phyloP scores from a whole-genome alignment of 257 asterid species.

The Salvia hispanica region DNA sequence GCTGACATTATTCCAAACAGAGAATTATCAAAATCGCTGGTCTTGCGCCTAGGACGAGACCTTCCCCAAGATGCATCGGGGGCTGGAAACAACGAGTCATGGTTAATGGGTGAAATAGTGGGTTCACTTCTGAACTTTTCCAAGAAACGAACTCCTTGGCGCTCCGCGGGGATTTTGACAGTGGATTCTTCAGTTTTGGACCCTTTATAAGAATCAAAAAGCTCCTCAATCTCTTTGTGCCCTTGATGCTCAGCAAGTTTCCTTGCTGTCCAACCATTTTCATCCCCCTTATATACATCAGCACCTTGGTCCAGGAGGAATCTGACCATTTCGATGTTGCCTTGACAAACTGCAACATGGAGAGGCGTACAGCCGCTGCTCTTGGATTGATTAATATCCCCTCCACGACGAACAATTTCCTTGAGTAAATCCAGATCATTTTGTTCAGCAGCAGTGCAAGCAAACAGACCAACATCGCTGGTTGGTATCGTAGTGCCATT shows the following conservation, averaged over 20 bases:
- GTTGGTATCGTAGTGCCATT: conserved; percentile 47
- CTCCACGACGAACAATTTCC: conserved; percentile 43
- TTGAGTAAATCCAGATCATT: conserved; percentile 48
- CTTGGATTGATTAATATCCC: conserved; percentile 42
- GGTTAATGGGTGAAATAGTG: conserved; percentile 27
- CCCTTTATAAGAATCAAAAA: conserved; percentile 41
- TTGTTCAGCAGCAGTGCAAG: conserved; percentile 53
- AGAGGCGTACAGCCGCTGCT: conserved; percentile 46
- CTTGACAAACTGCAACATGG: conserved; percentile 56
- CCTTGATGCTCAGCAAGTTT: conserved; percentile 60
- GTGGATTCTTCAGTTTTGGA: conserved; percentile 32
- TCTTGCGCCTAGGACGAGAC: conserved; percentile 58
- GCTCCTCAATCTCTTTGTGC: conserved; percentile 49
- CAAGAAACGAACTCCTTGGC: conserved; percentile 45
- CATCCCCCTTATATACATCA: conserved; percentile 35
- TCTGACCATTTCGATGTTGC: conserved; percentile 48
- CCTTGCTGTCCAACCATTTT: conserved; percentile 51
- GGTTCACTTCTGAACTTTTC: conserved; percentile 53
- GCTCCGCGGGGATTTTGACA: conserved; percentile 36
- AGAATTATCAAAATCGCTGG: conserved; percentile 63
- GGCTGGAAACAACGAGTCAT: conserved; percentile 29
- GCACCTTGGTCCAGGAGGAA: conserved; percentile 51
- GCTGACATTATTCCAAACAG: conserved; percentile 83
- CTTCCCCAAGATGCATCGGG: conserved; percentile 50
- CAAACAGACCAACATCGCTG: conserved; percentile 43